phyloP scores from a whole-genome alignment of 2,329 filamentous ascomycete genomes.

The Fusarium metavorans region DNA sequence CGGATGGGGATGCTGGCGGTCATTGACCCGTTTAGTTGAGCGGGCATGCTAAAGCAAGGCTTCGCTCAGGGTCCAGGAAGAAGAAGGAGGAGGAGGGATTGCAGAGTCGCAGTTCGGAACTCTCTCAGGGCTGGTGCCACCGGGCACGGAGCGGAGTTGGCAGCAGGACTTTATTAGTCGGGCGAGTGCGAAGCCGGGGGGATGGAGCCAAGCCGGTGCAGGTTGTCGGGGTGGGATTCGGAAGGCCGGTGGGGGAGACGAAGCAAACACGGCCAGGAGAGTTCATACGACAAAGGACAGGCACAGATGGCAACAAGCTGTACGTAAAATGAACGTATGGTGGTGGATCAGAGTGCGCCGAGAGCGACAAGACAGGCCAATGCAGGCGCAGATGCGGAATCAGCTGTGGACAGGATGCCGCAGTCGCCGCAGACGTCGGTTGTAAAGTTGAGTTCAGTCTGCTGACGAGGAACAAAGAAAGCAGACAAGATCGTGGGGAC shows the following conservation, averaged over 20 bases:
- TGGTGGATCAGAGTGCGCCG: constrained; percentile 47
- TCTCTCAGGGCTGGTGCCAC: constrained; percentile 28
- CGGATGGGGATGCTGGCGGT: constrained; percentile 54
- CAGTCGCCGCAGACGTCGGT: constrained; percentile 24
- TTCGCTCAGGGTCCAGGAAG: constrained; percentile 35
- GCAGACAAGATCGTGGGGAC: constrained; percentile 22
- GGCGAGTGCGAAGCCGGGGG: constrained; percentile 19
- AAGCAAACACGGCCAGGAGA: constrained; percentile 31
- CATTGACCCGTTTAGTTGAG: constrained; percentile 54
- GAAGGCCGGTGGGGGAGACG: constrained; percentile 38
- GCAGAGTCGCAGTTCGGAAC: constrained; percentile 30
- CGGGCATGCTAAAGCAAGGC: constrained; percentile 52
- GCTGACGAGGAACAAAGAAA: constrained; percentile 10
- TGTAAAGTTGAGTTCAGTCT: neutral
- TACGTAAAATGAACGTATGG: constrained; percentile 53
- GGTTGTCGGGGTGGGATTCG: constrained; percentile 42
- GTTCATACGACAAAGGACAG: constrained; percentile 31
- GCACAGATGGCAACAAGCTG: constrained; percentile 38
- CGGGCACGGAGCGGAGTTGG: constrained; percentile 33
- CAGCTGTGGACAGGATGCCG: constrained; percentile 39
- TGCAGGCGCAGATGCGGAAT: constrained; percentile 42
- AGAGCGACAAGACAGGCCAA: constrained; percentile 43
- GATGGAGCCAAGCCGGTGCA: constrained; percentile 39
- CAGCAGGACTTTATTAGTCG: constrained; percentile 40
- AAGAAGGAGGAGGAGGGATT: constrained; percentile 30